Conservation (phyloP, 2,329 filamentous ascomycete genomes). For the Penicillium sp. region DNA sequence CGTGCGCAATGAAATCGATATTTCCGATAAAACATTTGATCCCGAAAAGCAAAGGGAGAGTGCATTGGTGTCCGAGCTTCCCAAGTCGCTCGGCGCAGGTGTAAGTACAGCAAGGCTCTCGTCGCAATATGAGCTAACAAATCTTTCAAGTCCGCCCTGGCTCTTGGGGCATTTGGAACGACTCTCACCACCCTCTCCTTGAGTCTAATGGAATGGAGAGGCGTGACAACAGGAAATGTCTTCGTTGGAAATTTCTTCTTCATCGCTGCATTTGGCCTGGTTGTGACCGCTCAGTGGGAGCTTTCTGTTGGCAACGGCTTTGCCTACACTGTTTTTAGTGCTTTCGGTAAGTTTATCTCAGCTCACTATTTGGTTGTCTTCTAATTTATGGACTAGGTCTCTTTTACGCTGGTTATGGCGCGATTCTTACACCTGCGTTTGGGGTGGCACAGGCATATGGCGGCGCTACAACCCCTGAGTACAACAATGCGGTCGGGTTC, state of each 20-base stretch:
- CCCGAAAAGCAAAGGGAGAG: neutral
- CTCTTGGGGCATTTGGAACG: constrained; percentile 56
- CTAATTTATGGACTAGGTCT: constrained; percentile 34
- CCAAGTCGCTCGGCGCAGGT: neutral
- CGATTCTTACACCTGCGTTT: constrained; percentile 50
- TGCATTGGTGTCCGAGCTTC: neutral
- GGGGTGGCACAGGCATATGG: constrained; percentile 50
- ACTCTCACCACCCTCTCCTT: constrained; percentile 58
- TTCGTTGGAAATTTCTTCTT: constrained; percentile 60
- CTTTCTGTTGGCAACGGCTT: constrained; percentile 55
- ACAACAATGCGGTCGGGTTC: constrained; percentile 54
- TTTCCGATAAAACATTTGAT: neutral
- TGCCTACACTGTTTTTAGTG: constrained; percentile 56
- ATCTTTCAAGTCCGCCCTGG: constrained; percentile 48
- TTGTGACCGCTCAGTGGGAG: constrained; percentile 60
- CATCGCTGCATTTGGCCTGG: constrained; percentile 52
- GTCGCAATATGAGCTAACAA: neutral
- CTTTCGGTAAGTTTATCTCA: constrained; percentile 46
- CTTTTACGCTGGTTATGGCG: constrained; percentile 54
- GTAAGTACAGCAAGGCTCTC: neutral
- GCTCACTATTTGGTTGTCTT: neutral
- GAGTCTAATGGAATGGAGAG: constrained; percentile 58
- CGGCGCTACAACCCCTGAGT: constrained; percentile 38
- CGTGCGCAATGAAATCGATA: neutral
- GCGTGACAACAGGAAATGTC: constrained; percentile 53